These are phyloP conservation scores for Tremella yokohamensis DNA, from an alignment of 768 basidiomycete species.

Conservation along the genomic window DNA sequence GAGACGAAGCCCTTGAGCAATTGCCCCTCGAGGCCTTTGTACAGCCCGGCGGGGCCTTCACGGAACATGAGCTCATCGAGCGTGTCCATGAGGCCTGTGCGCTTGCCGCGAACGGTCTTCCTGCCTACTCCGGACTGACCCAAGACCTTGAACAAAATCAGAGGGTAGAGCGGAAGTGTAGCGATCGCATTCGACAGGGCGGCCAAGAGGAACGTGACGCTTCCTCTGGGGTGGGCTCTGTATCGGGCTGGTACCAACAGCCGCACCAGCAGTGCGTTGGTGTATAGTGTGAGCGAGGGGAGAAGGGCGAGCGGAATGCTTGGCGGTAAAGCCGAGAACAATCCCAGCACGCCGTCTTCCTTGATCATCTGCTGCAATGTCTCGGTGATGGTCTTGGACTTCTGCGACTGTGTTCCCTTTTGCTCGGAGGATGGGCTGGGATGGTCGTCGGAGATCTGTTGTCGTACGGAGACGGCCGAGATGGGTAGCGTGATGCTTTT, in stretches of 20 bases:
- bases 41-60: conserved; percentile 30
- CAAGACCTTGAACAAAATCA: conserved; percentile 34
- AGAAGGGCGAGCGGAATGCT: conserved; percentile 37
- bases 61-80: conserved; percentile 14
- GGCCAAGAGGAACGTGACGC: conserved; percentile 28
- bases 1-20: conserved; percentile 39
- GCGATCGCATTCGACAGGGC: conserved; percentile 39
- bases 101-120: background rate
- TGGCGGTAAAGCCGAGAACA: conserved; percentile 33
- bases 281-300: conserved; percentile 41
- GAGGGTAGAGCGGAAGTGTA: conserved; percentile 39
- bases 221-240: conserved; percentile 27
- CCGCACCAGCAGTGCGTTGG: conserved; percentile 29
- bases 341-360: conserved; percentile 25
- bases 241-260: conserved; percentile 21
- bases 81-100: conserved; percentile 5
- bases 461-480: conserved; percentile 35
- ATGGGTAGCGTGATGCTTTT: conserved; percentile 40
- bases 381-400: conserved; percentile 9
- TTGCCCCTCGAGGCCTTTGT: conserved; percentile 39
- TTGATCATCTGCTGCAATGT: conserved; percentile 21
- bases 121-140: conserved; percentile 18
- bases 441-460: conserved; percentile 19
- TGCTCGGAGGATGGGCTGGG: background rate
- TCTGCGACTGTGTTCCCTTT: conserved; percentile 1